Base-by-base conservation (phyloP, 2,329 filamentous ascomycete species). In the Trichoderma endophyticum region DNA sequence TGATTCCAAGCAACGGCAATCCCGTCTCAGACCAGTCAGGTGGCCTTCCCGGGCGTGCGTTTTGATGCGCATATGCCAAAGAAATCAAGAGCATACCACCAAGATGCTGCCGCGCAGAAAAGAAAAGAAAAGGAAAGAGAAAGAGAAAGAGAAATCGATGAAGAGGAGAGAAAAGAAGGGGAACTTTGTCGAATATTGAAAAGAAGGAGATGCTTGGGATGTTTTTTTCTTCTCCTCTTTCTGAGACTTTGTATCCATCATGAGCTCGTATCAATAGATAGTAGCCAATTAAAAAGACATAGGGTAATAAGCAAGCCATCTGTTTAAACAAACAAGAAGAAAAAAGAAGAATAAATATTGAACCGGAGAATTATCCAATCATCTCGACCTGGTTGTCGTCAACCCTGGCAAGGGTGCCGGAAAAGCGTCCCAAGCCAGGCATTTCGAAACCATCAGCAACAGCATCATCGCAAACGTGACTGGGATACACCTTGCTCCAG, bases 341-440 rank as follows among this genome's bases (percentile, higher is more conserved):
- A 11, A 48, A 51, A 60, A 24, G n/a, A 65, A 43, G 59, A 63
- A 21, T 8, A 18, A 21, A 51, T 51, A 6, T 24, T 21, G 57
- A 21, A 21, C 3, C 0, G 11, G 11, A 14, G 32, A 34, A 62
- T 60, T 18, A 64, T 39, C n/a, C 67, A 18, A 48, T 34, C 39
- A 63, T 62, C 56, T 56, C 18, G 4, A 51, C 24, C 7, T 68
- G 63, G 26, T 24, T 43, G 15, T 56, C 64, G 15, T 14, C 39
- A 18, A 51, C 3, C 26, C 7, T 32, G 69, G 77, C 73, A 26
- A 83, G 75, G 12, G 73, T 76, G 6, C 84, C 83, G 15, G 78
- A 81, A 75, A 85, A 85, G 24, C 83, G 83, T 3, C 81, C 82
- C 9, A 65, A 36, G n/a, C 83, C 83, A 0, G 82, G 81, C 3